Evolutionary conservation across 2,329 filamentous ascomycete species (phyloP).

Genomic region (Aspergillus flavus): DNA sequence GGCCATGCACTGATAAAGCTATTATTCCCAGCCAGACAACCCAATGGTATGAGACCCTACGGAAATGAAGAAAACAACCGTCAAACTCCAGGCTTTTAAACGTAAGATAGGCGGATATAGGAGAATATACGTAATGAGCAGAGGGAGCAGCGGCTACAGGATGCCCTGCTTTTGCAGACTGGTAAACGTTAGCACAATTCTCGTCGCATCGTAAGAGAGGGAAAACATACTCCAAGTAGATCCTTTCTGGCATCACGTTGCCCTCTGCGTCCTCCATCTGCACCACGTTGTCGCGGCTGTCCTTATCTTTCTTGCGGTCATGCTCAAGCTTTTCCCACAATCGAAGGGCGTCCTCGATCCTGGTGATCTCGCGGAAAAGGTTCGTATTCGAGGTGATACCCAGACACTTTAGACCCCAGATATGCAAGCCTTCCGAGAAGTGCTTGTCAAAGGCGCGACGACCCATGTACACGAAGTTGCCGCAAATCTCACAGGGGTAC

Average conservation of each 20-base stretch:
- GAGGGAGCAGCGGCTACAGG: slow-evolving; percentile 52
- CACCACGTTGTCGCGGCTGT: slow-evolving; percentile 79
- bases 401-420: slow-evolving; percentile 90
- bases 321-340: slow-evolving; percentile 93
- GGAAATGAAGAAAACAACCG: slow-evolving; percentile 21
- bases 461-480: slow-evolving; percentile 99
- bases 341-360: slow-evolving; percentile 83
- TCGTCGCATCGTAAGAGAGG: neutral
- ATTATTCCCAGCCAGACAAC: slow-evolving; percentile 20
- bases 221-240: slow-evolving; percentile 73
- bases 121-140: slow-evolving; percentile 9
- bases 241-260: slow-evolving; percentile 99
- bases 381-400: slow-evolving; percentile 84
- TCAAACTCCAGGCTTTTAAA: slow-evolving; percentile 37
- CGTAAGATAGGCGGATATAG: slow-evolving; percentile 13
- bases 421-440: slow-evolving; percentile 90
- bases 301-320: slow-evolving; percentile 76
- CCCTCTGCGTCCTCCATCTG: slow-evolving; percentile 98
- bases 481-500: slow-evolving; percentile 93
- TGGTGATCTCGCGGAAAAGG: slow-evolving; percentile 90
- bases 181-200: slow-evolving; percentile 26
- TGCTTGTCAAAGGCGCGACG: slow-evolving; percentile 96
- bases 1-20: slow-evolving; percentile 12
- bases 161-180: slow-evolving; percentile 85
- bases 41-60: slow-evolving; percentile 16